Conservation (phyloP, 495 filamentous ascomycete genomes). For the Neurospora sublineolata region DNA sequence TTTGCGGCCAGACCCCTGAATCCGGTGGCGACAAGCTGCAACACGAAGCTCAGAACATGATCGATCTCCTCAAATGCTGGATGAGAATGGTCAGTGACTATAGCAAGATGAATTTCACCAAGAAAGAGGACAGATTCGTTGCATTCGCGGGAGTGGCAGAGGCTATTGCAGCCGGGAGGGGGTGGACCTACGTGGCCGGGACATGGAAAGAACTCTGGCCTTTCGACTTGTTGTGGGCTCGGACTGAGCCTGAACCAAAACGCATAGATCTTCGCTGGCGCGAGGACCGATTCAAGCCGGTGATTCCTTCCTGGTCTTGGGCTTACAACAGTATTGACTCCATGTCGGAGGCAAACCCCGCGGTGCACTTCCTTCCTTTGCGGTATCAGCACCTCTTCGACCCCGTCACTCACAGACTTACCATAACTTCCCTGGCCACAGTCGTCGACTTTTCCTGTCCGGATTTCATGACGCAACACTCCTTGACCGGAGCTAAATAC, state of each 20-base stretch:
- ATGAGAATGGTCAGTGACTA: conserved; percentile 1
- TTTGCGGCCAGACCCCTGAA: not conserved
- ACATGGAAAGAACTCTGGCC: conserved; percentile 7
- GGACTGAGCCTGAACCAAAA: not conserved
- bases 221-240: conserved; percentile 1
- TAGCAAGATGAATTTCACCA: conserved; percentile 1
- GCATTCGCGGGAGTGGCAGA: conserved; percentile 12
- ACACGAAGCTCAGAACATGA: not conserved
- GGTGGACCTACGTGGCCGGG: conserved; percentile 10
- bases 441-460: not conserved
- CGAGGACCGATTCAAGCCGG: not conserved
- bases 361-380: not conserved
- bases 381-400: not conserved
- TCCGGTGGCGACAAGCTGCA: not conserved
- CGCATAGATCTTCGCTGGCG: not conserved
- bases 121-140: conserved; percentile 8
- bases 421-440: not conserved
- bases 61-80: not conserved
- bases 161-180: not conserved
- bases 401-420: not conserved
- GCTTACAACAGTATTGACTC: not conserved
- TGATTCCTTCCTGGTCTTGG: not conserved
- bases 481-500: too few species aligned
- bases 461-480: not conserved
- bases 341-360: not conserved